These are phyloP conservation scores for Coniochaeta prunicola DNA, from an alignment of 2,329 filamentous ascomycete species.

Conservation along the genomic window DNA sequence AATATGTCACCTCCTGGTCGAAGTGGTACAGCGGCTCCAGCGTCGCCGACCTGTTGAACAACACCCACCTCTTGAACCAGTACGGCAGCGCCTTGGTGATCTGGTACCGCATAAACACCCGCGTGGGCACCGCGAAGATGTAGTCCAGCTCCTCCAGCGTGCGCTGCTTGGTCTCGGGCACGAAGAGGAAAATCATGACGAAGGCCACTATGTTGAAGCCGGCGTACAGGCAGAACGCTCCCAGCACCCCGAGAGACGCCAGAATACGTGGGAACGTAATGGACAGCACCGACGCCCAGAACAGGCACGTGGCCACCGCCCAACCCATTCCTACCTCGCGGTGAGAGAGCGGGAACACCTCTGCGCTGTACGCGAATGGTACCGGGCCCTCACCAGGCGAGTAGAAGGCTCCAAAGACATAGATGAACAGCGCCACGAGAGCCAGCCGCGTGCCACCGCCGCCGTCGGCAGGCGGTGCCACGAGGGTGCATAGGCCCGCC, in stretches of 20 bases:
- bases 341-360: conserved; percentile 64
- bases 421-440: conserved; percentile 38
- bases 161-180: conserved; percentile 51
- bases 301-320: conserved; percentile 59
- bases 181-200: conserved; percentile 46
- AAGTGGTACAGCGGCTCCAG: conserved; percentile 36
- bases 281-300: conserved; percentile 51
- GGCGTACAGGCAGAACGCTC: conserved; percentile 46
- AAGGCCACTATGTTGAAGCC: conserved; percentile 49
- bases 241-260: conserved; percentile 27
- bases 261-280: conserved; percentile 58
- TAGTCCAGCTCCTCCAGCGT: conserved; percentile 50
- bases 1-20: conserved; percentile 9
- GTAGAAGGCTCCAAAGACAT: conserved; percentile 21
- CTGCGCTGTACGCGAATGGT: conserved; percentile 62
- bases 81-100: conserved; percentile 48
- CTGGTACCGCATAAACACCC: conserved; percentile 51
- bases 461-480: conserved; percentile 19
- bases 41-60: conserved; percentile 35
- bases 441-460: conserved; percentile 24
- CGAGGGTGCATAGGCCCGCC: conserved; percentile 47
- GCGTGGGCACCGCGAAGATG: conserved; percentile 52
- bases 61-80: conserved; percentile 50
- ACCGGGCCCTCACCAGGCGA: conserved; percentile 53
- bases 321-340: conserved; percentile 66